Evolutionary conservation across 2,329 filamentous ascomycete genomes (phyloP).

Genomic region (Neophaeococcomyces mojaviensis): DNA sequence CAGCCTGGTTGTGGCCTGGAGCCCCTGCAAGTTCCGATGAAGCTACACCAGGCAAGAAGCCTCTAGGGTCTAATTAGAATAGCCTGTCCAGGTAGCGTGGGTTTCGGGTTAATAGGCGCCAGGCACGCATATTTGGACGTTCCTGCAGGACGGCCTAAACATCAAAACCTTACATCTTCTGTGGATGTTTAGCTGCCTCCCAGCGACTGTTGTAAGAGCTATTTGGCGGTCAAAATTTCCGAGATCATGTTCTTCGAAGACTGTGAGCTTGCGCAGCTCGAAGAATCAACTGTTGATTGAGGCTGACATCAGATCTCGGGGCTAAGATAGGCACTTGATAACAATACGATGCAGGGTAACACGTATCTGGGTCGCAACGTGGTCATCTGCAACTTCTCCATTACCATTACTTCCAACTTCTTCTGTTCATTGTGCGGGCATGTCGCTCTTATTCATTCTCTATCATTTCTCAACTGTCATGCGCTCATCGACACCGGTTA

Average conservation of each 20-base stretch:
- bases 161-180: no score
- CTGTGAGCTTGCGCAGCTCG: background rate
- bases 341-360: background rate
- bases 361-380: conserved; percentile 2
- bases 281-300: background rate
- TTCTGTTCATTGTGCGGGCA: background rate
- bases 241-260: background rate
- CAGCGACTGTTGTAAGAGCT: no score
- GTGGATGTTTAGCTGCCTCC: no score
- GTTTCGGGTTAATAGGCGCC: no score
- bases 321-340: background rate
- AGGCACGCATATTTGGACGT: no score
- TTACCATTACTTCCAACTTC: conserved; percentile 6
- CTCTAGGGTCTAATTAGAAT: no score
- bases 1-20: no score
- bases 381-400: conserved; percentile 6
- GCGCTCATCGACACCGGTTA: background rate
- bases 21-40: no score
- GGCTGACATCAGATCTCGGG: background rate
- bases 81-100: no score
- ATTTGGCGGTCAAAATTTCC: no score
- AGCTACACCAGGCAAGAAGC: no score
- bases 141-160: no score
- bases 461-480: background rate
- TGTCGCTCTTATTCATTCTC: background rate